These are phyloP conservation scores for Cenococcum geophilum DNA, from an alignment of 495 filamentous ascomycete genomes.

Conservation along the genomic window DNA sequence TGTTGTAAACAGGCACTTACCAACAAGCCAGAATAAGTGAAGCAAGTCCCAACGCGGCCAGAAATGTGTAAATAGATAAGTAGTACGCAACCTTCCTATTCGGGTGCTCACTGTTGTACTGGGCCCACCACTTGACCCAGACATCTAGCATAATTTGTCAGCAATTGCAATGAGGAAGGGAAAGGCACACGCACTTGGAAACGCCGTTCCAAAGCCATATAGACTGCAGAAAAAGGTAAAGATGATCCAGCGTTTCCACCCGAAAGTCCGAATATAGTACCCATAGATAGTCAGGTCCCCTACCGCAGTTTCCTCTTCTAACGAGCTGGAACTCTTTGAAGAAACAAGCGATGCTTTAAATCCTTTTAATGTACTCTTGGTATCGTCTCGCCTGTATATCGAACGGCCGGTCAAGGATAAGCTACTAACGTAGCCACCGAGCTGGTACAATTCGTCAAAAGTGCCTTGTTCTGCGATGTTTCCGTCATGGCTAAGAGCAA, in stretches of 20 bases:
- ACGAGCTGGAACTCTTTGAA: not conserved
- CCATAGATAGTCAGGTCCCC: not conserved
- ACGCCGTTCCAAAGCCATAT: not conserved
- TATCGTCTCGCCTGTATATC: constrained; percentile 9
- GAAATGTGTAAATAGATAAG: constrained; percentile 25
- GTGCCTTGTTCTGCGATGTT: constrained; percentile 48
- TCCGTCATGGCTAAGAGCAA: constrained; percentile 46
- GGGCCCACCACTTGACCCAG: constrained; percentile 28
- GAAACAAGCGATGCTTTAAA: not conserved
- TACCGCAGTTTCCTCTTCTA: not conserved
- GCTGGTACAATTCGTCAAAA: constrained; percentile 44
- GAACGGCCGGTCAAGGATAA: constrained; percentile 41
- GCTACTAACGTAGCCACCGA: constrained; percentile 44
- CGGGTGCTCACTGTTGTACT: constrained; percentile 25
- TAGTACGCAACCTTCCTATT: constrained; percentile 19
- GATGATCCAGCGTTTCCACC: not conserved
- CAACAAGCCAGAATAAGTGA: constrained; percentile 10
- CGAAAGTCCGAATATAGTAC: not conserved
- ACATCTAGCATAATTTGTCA: not conserved
- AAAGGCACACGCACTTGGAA: not conserved
- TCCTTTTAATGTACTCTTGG: constrained; percentile 9
- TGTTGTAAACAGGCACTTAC: too few relatives aligned
- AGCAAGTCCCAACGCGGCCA: not conserved
- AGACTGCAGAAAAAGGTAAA: not conserved
- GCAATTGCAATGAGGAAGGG: not conserved